Base-by-base conservation (phyloP, 2,329 filamentous ascomycete genomes). In the Colletotrichum australisinense region DNA sequence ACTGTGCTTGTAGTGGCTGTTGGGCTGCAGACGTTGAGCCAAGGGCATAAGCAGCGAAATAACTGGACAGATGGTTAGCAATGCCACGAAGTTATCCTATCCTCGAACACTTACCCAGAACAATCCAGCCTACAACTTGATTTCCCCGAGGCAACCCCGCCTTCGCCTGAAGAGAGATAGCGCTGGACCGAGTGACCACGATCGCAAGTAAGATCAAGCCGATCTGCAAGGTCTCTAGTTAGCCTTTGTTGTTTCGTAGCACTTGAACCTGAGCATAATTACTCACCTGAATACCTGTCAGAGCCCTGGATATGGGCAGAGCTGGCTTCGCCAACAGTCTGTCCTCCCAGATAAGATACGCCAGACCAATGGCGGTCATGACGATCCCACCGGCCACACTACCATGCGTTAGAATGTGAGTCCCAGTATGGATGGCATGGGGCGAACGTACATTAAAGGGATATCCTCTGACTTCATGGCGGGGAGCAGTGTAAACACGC, bases 1-100 rank as follows among this genome's bases (percentile, higher is more conserved):
- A 28, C 95, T 92, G 81, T 98, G 95, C 76, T 98, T 90, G 82
- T 98, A 98, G 83, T 98, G 92, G 76, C 88, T 93, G 81, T 94
- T 97, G 1, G 95, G 93, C 76, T 94, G 92, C 2, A 97, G 79
- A 26, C 92, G 90, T 81, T 98, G 94, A n/a, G 93, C 86, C 75
- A 97, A 89, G 3, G 97, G 96, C 80, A 97, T 89, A 7, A 93
- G 81, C 19, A 98, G 84, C 0, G 97, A 97, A 3, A 89, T 80
- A 35, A 94, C 92, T 94, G 22, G 19, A 32, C 12, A n/a, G 42
- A 9, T n/a, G 22, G 32, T 75, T 53, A 75, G 67, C 22, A 28
- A 57, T 42, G 30, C n/a, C 28, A 8, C 7, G n/a, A 46, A 3
- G 26, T 11, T 11, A 16, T n/a, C 12, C 3, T 60, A 63, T 30